Percentiles rank a stretch among this genome's conserved stretches.
Evolutionary conservation across 257 asterid species (phyloP).

Genomic region (Nicotiana tomentosiformis): DNA sequence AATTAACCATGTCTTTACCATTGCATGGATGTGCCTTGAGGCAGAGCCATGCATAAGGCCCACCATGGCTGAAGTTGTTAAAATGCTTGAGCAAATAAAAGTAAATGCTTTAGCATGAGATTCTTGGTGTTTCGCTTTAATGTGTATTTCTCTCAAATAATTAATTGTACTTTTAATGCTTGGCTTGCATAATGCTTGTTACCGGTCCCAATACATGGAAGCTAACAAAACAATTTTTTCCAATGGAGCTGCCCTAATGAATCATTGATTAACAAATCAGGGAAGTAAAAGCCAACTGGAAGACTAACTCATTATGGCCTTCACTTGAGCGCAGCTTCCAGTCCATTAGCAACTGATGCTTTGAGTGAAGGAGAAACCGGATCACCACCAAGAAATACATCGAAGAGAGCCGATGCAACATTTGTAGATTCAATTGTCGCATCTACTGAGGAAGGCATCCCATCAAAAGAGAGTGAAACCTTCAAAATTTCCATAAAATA

Average conservation of each 20-base stretch:
- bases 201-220: background rate
- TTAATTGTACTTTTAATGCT: background rate
- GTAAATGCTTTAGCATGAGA: constrained; percentile 21
- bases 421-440: constrained; percentile 69
- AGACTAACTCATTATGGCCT: constrained; percentile 4
- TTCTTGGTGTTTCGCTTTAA: background rate
- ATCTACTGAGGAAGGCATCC: constrained; percentile 54
- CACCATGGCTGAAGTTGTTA: constrained; percentile 68
- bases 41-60: constrained; percentile 73
- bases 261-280: background rate
- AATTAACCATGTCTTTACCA: constrained; percentile 42
- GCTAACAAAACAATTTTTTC: background rate
- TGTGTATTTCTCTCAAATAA: background rate
- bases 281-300: background rate
- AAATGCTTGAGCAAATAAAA: constrained; percentile 60
- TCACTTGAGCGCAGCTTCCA: constrained; percentile 52
- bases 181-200: background rate
- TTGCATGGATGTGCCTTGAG: constrained; percentile 73
- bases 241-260: background rate
- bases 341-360: constrained; percentile 57
- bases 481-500: constrained; percentile 16
- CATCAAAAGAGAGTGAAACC: constrained; percentile 70
- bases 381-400: constrained; percentile 74
- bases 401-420: constrained; percentile 68
- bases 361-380: constrained; percentile 83